These are phyloP conservation scores for Styphnolobium japonicum DNA, from an alignment of 306 rosid species.

Conservation along the genomic window DNA sequence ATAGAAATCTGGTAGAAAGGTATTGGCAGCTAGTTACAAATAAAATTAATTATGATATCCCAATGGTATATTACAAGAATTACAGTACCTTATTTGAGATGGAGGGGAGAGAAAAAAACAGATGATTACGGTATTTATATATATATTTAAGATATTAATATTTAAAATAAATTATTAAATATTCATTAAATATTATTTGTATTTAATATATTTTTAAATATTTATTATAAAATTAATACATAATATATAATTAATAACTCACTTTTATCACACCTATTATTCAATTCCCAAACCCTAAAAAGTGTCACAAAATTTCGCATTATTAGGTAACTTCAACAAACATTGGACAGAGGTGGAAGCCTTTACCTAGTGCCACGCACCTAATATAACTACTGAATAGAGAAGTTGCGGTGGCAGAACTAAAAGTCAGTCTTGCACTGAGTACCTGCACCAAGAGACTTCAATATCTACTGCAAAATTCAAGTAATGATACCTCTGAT, in stretches of 20 bases:
- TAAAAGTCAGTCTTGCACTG: neutral
- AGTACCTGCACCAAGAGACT: neutral
- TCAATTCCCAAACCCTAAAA: too few relatives aligned
- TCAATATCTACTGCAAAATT: neutral
- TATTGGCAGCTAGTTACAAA: neutral
- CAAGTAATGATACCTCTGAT: neutral
- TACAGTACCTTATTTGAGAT: neutral
- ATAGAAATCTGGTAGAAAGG: neutral
- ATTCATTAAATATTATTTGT: too few relatives aligned
- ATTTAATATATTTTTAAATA: too few relatives aligned
- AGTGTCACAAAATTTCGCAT: slow-evolving; percentile 25
- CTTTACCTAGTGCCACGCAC: neutral
- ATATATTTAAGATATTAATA: too few relatives aligned
- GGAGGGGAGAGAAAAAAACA: neutral
- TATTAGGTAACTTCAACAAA: slow-evolving; percentile 7
- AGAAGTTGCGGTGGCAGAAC: neutral
- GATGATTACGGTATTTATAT: too few relatives aligned
- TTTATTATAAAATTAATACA: too few relatives aligned
- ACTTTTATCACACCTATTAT: too few relatives aligned
- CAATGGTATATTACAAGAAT: neutral
- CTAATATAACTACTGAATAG: neutral
- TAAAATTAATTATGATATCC: slow-evolving; percentile 2
- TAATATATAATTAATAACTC: too few relatives aligned
- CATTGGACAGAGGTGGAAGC: neutral
- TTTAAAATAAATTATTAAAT: too few relatives aligned